Percentiles rank a stretch among this genome's conserved stretches.
These are phyloP conservation scores for Fraxinus platypoda DNA, from an alignment of 305 asterid genomes.

Conservation along the genomic window DNA sequence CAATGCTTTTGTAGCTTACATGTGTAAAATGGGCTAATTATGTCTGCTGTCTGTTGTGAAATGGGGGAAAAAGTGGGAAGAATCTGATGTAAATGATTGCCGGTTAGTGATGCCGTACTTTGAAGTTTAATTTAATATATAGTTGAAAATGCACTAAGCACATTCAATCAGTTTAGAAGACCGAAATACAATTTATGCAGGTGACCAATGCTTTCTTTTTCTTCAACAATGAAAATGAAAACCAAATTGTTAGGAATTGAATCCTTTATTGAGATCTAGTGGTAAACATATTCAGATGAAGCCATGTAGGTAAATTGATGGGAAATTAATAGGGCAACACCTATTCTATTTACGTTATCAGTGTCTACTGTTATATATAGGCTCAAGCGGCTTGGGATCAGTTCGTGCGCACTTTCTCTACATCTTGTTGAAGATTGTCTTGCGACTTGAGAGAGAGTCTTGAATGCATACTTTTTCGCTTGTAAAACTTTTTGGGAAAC, in stretches of 20 bases:
- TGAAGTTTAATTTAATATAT: no score
- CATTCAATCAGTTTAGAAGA: neutral
- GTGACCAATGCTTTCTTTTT: neutral
- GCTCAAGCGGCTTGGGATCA: neutral
- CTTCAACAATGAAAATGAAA: neutral
- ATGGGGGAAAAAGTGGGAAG: neutral
- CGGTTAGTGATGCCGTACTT: neutral
- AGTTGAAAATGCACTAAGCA: neutral
- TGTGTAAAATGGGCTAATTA: neutral
- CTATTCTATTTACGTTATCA: neutral
- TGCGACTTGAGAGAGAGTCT: neutral
- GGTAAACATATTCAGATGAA: neutral
- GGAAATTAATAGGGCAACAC: neutral
- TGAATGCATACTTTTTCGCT: neutral
- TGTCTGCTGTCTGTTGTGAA: no score
- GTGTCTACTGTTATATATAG: neutral
- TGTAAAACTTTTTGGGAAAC: neutral
- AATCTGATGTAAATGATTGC: no score
- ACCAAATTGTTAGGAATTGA: neutral
- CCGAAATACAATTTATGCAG: neutral
- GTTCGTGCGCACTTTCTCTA: neutral
- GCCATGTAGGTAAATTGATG: neutral
- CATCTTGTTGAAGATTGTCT: neutral
- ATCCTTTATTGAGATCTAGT: neutral
- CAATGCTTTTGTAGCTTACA: neutral